Base-by-base conservation (phyloP, 1,139 yeast genomes). In the Suhomyces coccinellae region DNA sequence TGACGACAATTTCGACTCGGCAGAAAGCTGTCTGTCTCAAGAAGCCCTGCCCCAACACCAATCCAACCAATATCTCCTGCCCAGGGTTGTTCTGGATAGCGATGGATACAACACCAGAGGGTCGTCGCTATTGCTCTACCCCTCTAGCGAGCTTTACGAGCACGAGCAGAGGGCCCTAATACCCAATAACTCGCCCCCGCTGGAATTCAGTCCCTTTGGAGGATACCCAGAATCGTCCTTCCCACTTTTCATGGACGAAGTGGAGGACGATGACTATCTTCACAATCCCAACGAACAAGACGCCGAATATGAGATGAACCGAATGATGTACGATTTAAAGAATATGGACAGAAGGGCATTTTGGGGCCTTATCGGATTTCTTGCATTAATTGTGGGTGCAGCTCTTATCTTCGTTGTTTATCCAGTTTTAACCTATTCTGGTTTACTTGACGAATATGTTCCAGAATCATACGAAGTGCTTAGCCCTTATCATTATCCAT, bases 201-300 rank as follows among this genome's bases (percentile, higher is more conserved):
- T 30, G 10, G 53, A 52, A 29, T 56, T 55, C 36, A 53, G 59
- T 17, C 67, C 67, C 4, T 63, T 63, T 45, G 68, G 68, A 13
- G 68, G 68, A 14, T 63, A 53, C 46, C 68, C 68, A 0, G 63
- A 62, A 3, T 44, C 54, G n/a, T 49, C 57, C 3, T 63, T 63
- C 40, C 67, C 68, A 6, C 49, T 63, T 34, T 58, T 58, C 47
- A 54, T 63, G 13, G 61, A 62, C 36, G 65, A 63, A 29, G 52
- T 51, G 36, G 68, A 63, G 40, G 51, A 55, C 7, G 68, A 63
- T 41, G 68, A 63, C 48, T 60, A 61, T 42, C 49, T 63, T 40
- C 68, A 63, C 46, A 63, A 63, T 44, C 66, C 66, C 0, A 63
- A 62, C 50, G 49, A 59, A 9, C 60, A 56, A 14, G 68, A 63